A percentile compares a stretch with the other conserved stretches of the same genome.
Evolutionary conservation across 2,329 filamentous ascomycete species (phyloP).

Genomic region (Diaporthe sp.): DNA sequence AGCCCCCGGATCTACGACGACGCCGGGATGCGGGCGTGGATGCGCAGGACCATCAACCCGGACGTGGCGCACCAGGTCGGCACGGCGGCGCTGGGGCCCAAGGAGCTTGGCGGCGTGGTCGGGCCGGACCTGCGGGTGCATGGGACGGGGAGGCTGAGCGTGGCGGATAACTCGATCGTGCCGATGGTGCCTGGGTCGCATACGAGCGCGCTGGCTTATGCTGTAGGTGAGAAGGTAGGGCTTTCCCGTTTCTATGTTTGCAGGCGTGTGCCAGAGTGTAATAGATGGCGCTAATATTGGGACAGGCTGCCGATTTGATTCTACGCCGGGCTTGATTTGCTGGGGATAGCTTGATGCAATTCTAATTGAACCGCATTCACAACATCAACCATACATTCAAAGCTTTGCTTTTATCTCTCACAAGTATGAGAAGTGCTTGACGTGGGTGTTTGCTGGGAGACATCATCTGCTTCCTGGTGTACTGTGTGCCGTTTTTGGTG

Average conservation of each 20-base stretch:
- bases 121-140: constrained; percentile 35
- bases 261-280: neutral
- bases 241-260: neutral
- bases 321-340: constrained; percentile 12
- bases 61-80: constrained; percentile 32
- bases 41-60: neutral
- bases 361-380: neutral
- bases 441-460: neutral
- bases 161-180: constrained; percentile 38
- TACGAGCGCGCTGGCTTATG: constrained; percentile 32
- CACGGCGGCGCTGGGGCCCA: constrained; percentile 25
- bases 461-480: neutral
- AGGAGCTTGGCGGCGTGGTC: constrained; percentile 35
- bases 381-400: neutral
- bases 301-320: constrained; percentile 22
- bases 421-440: neutral
- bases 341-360: neutral
- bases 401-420: neutral
- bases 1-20: constrained; percentile 23
- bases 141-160: constrained; percentile 25
- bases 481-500: neutral
- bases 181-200: constrained; percentile 35
- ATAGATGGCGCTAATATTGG: neutral
- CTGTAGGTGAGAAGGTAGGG: constrained; percentile 35
- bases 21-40: constrained; percentile 19